Evolutionary conservation across 2,329 filamentous ascomycete species (phyloP).

Genomic region (Epichloe coenophiala): DNA sequence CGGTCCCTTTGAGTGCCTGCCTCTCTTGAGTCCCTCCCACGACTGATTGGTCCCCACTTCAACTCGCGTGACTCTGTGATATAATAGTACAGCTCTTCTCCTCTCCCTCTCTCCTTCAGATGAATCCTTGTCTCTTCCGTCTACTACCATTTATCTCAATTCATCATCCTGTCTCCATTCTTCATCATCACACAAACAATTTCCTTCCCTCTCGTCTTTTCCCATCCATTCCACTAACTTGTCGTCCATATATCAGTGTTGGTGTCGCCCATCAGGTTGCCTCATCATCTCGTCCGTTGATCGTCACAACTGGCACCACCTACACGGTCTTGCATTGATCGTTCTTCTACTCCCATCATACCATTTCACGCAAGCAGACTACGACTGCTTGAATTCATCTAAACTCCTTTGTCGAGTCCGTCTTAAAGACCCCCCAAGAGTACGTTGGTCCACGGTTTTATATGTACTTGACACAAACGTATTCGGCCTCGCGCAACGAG

Average conservation of each 20-base stretch:
- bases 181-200: slow-evolving; percentile 2
- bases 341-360: background rate
- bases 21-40: background rate
- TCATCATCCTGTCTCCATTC: slow-evolving; percentile 3
- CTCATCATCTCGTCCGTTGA: background rate
- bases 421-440: background rate
- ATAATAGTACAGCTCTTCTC: slow-evolving; percentile 10
- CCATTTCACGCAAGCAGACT: background rate
- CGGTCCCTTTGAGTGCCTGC: too few relatives aligned
- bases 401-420: background rate
- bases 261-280: background rate
- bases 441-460: background rate
- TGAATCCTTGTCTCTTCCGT: background rate
- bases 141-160: background rate
- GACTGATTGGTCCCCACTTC: slow-evolving; percentile 10
- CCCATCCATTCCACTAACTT: background rate
- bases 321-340: background rate
- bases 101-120: slow-evolving; percentile 3
- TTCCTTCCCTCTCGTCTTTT: background rate
- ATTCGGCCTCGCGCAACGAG: background rate
- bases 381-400: background rate
- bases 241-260: background rate
- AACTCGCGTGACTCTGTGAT: slow-evolving; percentile 12
- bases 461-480: too few relatives aligned
- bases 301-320: background rate